Base-by-base conservation (phyloP, 306 rosid genomes). In the Malus sylvestris region DNA sequence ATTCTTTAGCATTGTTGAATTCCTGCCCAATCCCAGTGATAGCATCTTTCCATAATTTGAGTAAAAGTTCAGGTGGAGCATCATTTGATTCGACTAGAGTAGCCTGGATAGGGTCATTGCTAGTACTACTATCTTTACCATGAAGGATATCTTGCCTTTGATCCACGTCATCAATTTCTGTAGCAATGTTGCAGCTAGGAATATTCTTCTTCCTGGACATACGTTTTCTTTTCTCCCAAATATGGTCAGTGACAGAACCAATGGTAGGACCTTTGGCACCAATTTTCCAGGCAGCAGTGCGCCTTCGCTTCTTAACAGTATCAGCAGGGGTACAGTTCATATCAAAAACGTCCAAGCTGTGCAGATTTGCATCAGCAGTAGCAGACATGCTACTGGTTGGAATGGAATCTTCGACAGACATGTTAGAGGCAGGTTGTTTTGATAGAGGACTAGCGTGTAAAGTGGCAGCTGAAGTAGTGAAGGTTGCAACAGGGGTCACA, bases 241-340 rank as follows among this genome's bases (percentile, higher is more conserved):
- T 44, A 71, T 81, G 30, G 44, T 77, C 76, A 69, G 73, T 32
- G 27, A 68, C 46, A 46, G 81, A 69, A 46, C 58, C 84, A 59
- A 69, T 68, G 12, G 80, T 67, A 57, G 83, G 82, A 75, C 75
- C 75, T 23, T 72, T 72, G 22, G 85, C 77, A 76, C 81, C 63
- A 51, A 70, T 51, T 78, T 79, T 74, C 85, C 81, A 61, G 52
- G 86, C 76, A 65, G 87, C 86, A 55, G 78, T 55, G 5, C 86
- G 86, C 68, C 89, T 81, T 20, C 89, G 80, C 70, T 88, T 88
- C 89, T 88, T 88, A 45, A 88, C 89, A 2, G 89, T 78, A 78
- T 85, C 91, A 42, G 91, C 89, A 15, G 91, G 91, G 51, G 85
- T 85, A 22, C 85, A 74, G 46, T 73, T 58, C 85, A 85, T 71